Percentiles rank a stretch among this genome's conserved stretches.
These are phyloP conservation scores for Penicillium odoratum DNA, from an alignment of 495 filamentous ascomycete species.

Conservation along the genomic window DNA sequence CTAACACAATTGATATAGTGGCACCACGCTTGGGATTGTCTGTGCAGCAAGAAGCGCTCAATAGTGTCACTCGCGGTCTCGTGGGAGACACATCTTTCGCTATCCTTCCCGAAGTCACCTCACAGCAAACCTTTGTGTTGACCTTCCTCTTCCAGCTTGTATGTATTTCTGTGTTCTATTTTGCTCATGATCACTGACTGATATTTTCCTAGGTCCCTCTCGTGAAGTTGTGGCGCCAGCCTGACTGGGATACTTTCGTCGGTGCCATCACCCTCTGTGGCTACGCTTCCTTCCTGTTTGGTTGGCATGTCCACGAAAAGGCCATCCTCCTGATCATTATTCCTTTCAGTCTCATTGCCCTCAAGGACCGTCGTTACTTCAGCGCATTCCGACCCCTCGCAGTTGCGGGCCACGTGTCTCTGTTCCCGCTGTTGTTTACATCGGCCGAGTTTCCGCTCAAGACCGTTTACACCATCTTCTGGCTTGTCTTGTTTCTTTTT, in stretches of 20 bases:
- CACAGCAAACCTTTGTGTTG: slow-evolving; percentile 74
- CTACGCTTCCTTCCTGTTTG: slow-evolving; percentile 95
- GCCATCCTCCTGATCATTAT: slow-evolving; percentile 94
- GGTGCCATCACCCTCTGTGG: slow-evolving; percentile 91
- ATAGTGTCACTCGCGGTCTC: slow-evolving; percentile 87
- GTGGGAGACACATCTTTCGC: slow-evolving; percentile 97
- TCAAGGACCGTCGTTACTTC: slow-evolving; percentile 88
- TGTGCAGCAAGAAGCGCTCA: slow-evolving; percentile 70
- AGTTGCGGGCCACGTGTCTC: slow-evolving; percentile 89
- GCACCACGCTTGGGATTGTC: slow-evolving; percentile 75
- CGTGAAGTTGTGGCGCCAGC: slow-evolving; percentile 63
- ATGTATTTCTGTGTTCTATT: slow-evolving; percentile 22
- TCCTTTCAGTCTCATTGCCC: slow-evolving; percentile 90
- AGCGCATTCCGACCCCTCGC: slow-evolving; percentile 89
- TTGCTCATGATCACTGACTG: neutral
- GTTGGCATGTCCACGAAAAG: slow-evolving; percentile 99
- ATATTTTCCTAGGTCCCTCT: slow-evolving; percentile 50
- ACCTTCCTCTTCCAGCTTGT: slow-evolving; percentile 82
- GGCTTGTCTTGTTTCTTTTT: slow-evolving; percentile 10
- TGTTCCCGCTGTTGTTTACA: slow-evolving; percentile 93
- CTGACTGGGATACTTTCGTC: slow-evolving; percentile 80
- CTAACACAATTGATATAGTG: slow-evolving; percentile 48
- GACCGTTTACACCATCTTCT: slow-evolving; percentile 61
- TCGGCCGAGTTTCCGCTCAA: slow-evolving; percentile 87
- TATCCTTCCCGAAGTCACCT: slow-evolving; percentile 82